Conservation (phyloP, 1,139 yeast genomes). For the Saccharomycopsis hybrid region DNA sequence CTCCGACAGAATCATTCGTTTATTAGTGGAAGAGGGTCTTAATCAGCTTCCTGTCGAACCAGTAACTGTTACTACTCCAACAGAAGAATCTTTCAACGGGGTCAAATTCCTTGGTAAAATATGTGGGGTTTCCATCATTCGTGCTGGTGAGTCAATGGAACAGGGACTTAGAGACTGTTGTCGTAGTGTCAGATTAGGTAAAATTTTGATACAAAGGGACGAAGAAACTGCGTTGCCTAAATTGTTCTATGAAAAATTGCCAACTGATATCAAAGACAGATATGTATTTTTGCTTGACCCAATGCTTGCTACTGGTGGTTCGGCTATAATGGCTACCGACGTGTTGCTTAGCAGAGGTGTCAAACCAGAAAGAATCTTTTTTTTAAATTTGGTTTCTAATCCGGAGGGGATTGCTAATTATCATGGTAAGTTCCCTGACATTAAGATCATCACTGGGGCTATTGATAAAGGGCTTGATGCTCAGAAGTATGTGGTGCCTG, state of each 20-base stretch:
- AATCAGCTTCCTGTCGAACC: constrained; percentile 84
- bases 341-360: constrained; percentile 85
- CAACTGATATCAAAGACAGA: constrained; percentile 82
- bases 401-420: constrained; percentile 88
- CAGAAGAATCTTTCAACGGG: constrained; percentile 70
- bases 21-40: constrained; percentile 90
- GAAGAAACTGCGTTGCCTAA: constrained; percentile 84
- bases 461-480: constrained; percentile 83
- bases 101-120: constrained; percentile 81
- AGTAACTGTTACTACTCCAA: constrained; percentile 64
- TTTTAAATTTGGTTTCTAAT: constrained; percentile 84
- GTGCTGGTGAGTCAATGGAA: constrained; percentile 99
- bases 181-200: constrained; percentile 91
- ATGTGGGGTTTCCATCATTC: constrained; percentile 93
- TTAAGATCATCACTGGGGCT: constrained; percentile 89
- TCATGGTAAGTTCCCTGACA: constrained; percentile 70
- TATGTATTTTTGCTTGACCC: constrained; percentile 91
- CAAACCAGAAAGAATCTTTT: constrained; percentile 75
- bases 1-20: constrained; percentile 87
- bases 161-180: constrained; percentile 97
- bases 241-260: constrained; percentile 84
- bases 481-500: constrained; percentile 82
- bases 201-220: constrained; percentile 92
- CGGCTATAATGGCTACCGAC: constrained; percentile 95
- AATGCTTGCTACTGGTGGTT: constrained; percentile 97